These are phyloP conservation scores for Diaporthe humulicola DNA, from an alignment of 2,329 filamentous ascomycete species.

Conservation along the genomic window DNA sequence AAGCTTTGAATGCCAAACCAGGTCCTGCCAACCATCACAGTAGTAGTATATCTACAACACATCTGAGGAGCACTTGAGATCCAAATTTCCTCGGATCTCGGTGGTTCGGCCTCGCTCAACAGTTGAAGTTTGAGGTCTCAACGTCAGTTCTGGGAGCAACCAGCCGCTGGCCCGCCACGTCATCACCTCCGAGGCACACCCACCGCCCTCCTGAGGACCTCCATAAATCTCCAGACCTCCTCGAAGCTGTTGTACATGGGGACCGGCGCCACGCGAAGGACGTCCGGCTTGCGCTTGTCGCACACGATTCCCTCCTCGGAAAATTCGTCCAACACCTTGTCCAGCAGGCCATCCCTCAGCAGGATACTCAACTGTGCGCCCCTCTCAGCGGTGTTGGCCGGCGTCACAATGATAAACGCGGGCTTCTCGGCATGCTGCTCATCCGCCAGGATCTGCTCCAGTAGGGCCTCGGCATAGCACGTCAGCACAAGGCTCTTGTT, in stretches of 20 bases:
- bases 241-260: constrained; percentile 86
- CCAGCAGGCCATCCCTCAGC: constrained; percentile 76
- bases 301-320: constrained; percentile 79
- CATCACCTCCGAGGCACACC: constrained; percentile 15
- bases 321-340: constrained; percentile 73
- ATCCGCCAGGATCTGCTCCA: constrained; percentile 59
- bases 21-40: neutral
- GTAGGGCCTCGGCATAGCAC: constrained; percentile 79
- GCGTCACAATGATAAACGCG: constrained; percentile 77
- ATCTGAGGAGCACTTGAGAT: neutral
- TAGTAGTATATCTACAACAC: neutral
- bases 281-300: constrained; percentile 88
- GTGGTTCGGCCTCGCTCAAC: neutral
- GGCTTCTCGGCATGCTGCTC: constrained; percentile 48
- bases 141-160: neutral
- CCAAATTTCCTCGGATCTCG: neutral
- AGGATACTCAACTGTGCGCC: constrained; percentile 85
- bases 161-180: too few relatives aligned
- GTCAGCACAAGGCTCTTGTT: constrained; percentile 81
- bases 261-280: constrained; percentile 85
- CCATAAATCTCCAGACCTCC: constrained; percentile 72
- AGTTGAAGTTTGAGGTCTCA: neutral
- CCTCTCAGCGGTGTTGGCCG: constrained; percentile 74
- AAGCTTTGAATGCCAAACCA: neutral
- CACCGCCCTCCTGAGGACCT: constrained; percentile 52